Evolutionary conservation across 1,284 basidiomycete genomes (phyloP), one percentile per base, ranked within the genome.

Genomic region (Papiliotrema terrestris): DNA sequence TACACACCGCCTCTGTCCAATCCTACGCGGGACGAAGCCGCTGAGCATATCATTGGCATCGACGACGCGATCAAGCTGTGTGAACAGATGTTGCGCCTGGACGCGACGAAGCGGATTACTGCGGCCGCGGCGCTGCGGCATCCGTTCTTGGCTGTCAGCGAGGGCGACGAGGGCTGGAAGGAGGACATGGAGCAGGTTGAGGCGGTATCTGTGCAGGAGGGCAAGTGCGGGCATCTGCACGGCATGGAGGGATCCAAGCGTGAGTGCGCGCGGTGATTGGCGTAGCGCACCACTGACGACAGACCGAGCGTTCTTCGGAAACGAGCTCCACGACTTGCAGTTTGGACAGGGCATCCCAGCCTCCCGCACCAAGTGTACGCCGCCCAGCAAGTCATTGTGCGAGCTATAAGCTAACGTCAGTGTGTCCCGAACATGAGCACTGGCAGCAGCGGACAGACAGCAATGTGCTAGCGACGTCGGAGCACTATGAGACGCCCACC

Each of bases 41-140:
- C 74, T 49, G 61, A 66, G 49, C 84, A 89, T 66, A 78, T 76
- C 47, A 68, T 68, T 37, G 84, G 68, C 3, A 77, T 94, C 44
- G 84, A 84, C 57, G 69, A 79, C 35, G 88, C 86, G 1, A 80
- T 94, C 49, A 85, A 88, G 66, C 80, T 97, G 14, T 81, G 91
- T 47, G 83, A 85, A 54, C 77, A 80, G 51, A 74, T 90, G 26
- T 81, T 97, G 68, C 80, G 87, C 23, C 83, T 89, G 0, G 88
- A 91, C 67, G 83, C 84, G 8, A 86, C 84, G 42, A 83, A 82
- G 48, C 84, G 92, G 11, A 81, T 86, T 51, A 91, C 89, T 2
- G 88, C 92, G 1, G 80, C 82, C 8, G 78, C 83, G 9, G 89
- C 88, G 5, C 79, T 96, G 49, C 82, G 83, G 58, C 91, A 95